Evolutionary conservation across 2,329 filamentous ascomycete species (phyloP), one percentile per base, ranked within the genome.

Genomic region (Beauveria rudraprayagi): DNA sequence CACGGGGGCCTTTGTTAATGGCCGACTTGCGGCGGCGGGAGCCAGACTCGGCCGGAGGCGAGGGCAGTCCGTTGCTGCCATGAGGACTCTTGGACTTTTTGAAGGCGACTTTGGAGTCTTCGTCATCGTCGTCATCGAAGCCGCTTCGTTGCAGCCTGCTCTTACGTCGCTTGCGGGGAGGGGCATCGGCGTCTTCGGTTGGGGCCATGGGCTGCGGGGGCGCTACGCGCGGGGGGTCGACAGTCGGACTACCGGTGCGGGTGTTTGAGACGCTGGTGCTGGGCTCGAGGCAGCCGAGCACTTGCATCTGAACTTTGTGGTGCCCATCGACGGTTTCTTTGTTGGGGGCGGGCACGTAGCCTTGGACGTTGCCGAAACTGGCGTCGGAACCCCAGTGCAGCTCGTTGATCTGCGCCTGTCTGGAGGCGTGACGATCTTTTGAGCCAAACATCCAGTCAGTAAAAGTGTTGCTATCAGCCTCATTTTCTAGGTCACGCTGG

Each of bases 311-410:
- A 40, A 80, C 77, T 63, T 80, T 78, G 43, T 83, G 79, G 37
- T 86, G 72, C 14, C 80, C 78, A 62, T 87, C 84, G 37, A 78
- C 77, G 3, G 83, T 83, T 43, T 87, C 84, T 65, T 83, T 80
- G 62, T 79, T 74, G 7, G 80, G 77, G 10, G 77, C 76, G 1
- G 85, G 81, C 7, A 83, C 74, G 66, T 86, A 91, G n/a, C 78
- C 48, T 66, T 83, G 82, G 6, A 78, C 70, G 24, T 74, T 72
- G 63, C 76, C 79, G 69, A 91, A 91, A 61, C 77, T 83, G n/a
- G 79, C 71, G 70, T 91, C 88, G 1, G 88, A 88, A 10, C 88
- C 88, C 82, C 85, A 90, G 63, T 83, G 82, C 50, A 88, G 77
- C 57, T 81, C 78, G 67, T 77, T 63, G 61, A 72, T 70, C 58